phyloP scores from a whole-genome alignment of 306 rosid genomes.

The Gynostemma pentaphyllum region DNA sequence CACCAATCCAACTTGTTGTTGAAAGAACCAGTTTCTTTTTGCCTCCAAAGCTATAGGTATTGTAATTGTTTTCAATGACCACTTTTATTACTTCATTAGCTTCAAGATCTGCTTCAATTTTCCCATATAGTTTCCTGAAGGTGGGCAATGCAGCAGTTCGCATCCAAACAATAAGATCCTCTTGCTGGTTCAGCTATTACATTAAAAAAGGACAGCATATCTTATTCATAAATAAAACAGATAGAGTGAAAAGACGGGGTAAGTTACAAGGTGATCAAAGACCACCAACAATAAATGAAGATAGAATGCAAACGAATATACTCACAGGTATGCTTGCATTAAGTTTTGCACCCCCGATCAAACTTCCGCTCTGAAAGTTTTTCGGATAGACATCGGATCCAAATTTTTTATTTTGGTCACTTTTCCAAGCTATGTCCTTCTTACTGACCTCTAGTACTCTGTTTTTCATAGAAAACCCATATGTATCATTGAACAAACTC shows the following conservation, averaged over 20 bases:
- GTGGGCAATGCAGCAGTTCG: conserved; percentile 71
- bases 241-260: not conserved
- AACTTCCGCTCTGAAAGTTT: conserved; percentile 48
- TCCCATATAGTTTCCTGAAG: conserved; percentile 79
- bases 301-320: conserved; percentile 7
- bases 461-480: conserved; percentile 36
- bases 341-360: conserved; percentile 73
- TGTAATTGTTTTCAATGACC: conserved; percentile 64
- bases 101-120: conserved; percentile 57
- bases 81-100: conserved; percentile 42
- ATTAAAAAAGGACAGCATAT: conserved; percentile 19
- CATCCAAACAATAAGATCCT: conserved; percentile 96
- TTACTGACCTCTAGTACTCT: conserved; percentile 41
- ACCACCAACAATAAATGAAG: not conserved
- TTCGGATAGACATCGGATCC: conserved; percentile 72
- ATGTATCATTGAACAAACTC: conserved; percentile 90
- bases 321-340: conserved; percentile 59
- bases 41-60: conserved; percentile 68
- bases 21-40: conserved; percentile 69
- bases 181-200: conserved; percentile 72
- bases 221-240: not conserved
- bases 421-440: conserved; percentile 76
- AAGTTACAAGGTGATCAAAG: not conserved
- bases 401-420: conserved; percentile 49
- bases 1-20: conserved; percentile 90